A percentile compares a stretch with the other conserved stretches of the same genome.
phyloP scores from a whole-genome alignment of 176 grass and related monocot species.

The Lolium perenne region DNA sequence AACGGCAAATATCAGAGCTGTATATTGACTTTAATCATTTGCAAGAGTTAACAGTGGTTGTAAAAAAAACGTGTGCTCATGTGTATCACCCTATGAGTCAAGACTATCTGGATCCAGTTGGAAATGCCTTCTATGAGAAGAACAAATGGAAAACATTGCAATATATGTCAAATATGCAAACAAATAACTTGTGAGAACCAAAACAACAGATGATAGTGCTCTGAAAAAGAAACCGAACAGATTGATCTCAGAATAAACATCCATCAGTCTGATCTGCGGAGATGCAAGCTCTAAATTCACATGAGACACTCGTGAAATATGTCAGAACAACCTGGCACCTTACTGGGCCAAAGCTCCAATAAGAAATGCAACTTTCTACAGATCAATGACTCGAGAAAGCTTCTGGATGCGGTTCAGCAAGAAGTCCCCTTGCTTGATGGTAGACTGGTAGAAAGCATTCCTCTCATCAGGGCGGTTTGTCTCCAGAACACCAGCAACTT shows the following conservation, averaged over 20 bases:
- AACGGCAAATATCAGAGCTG: neutral
- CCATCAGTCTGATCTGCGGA: neutral
- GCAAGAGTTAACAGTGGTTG: conserved; percentile 8
- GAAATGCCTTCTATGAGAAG: neutral
- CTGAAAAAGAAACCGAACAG: neutral
- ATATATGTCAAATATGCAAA: neutral
- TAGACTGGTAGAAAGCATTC: conserved; percentile 93
- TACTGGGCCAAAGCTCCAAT: neutral
- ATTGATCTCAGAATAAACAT: conserved; percentile 1
- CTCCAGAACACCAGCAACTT: conserved; percentile 85
- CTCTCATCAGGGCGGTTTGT: conserved; percentile 93
- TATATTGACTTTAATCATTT: conserved; percentile 29
- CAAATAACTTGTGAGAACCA: neutral
- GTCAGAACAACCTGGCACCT: neutral
- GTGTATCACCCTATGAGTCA: neutral
- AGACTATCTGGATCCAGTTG: neutral
- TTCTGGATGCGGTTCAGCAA: conserved; percentile 97
- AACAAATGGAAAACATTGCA: neutral
- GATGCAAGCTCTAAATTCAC: neutral
- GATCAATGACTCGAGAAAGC: conserved; percentile 89
- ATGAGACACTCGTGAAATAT: neutral
- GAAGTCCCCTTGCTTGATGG: conserved; percentile 98
- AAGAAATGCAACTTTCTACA: conserved; percentile 51
- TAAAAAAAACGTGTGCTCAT: neutral
- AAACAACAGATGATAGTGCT: neutral